Conservation (phyloP, 495 filamentous ascomycete species). For the Annulohypoxylon nitens region DNA sequence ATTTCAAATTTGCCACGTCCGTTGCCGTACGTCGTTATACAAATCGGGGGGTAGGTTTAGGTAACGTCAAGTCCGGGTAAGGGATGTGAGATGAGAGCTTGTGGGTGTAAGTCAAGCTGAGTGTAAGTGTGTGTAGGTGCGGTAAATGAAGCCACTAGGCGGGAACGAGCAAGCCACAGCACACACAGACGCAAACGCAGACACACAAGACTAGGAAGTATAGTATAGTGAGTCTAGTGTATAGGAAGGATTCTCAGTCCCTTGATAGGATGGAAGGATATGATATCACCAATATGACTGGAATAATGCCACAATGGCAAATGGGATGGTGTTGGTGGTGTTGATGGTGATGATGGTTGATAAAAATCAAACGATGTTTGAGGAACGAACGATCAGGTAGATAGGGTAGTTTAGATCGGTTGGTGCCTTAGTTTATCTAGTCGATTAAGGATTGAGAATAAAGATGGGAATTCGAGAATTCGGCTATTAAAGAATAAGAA, state of each 20-base stretch:
- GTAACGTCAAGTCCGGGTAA: slow-evolving; percentile 30
- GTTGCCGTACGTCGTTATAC: slow-evolving; percentile 41
- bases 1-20: slow-evolving; percentile 40
- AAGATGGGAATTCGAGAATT: slow-evolving; percentile 48
- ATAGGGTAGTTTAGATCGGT: slow-evolving; percentile 26
- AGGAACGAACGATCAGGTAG: slow-evolving; percentile 39
- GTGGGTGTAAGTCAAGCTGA: slow-evolving; percentile 24
- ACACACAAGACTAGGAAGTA: slow-evolving; percentile 1
- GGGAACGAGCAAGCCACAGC: slow-evolving; percentile 39
- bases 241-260: slow-evolving; percentile 22
- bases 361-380: slow-evolving; percentile 45
- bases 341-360: slow-evolving; percentile 17
- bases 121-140: slow-evolving; percentile 2
- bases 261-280: slow-evolving; percentile 37
- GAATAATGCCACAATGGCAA: slow-evolving; percentile 43
- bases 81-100: background rate
- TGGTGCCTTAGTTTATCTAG: slow-evolving; percentile 40
- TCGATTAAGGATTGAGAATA: slow-evolving; percentile 34
- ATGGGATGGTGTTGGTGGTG: slow-evolving; percentile 15
- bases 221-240: background rate
- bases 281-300: slow-evolving; percentile 44
- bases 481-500: slow-evolving; percentile 50
- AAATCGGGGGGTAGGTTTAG: slow-evolving; percentile 20
- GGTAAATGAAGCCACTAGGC: slow-evolving; percentile 37
- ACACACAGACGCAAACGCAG: background rate